Conservation (phyloP, 2,329 filamentous ascomycete genomes). For the Zymoseptoria tritici region DNA sequence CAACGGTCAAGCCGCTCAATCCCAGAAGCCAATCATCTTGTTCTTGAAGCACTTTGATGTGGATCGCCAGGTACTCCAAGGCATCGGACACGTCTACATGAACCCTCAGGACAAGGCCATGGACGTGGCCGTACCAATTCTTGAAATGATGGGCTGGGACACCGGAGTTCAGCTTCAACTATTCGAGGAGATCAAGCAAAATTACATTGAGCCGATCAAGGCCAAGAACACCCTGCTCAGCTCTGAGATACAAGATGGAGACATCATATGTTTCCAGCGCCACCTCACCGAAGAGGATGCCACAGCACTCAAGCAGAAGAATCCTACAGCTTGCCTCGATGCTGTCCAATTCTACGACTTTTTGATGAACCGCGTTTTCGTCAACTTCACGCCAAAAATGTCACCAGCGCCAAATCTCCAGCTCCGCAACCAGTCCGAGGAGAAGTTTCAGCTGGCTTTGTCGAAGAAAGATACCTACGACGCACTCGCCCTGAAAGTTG, state of each 20-base stretch:
- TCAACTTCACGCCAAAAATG: constrained; percentile 65
- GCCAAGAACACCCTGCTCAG: constrained; percentile 74
- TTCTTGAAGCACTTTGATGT: constrained; percentile 91
- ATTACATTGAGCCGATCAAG: constrained; percentile 94
- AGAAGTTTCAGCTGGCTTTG: constrained; percentile 66
- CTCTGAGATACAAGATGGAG: constrained; percentile 92
- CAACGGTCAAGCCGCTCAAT: constrained; percentile 32
- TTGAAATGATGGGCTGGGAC: constrained; percentile 79
- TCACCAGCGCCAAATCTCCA: constrained; percentile 32
- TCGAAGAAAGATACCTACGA: constrained; percentile 90
- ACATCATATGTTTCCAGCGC: constrained; percentile 91
- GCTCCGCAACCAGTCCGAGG: constrained; percentile 43
- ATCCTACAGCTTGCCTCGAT: constrained; percentile 22
- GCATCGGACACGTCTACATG: constrained; percentile 79
- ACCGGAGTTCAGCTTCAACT: constrained; percentile 62
- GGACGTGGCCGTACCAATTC: constrained; percentile 70
- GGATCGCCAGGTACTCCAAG: constrained; percentile 64
- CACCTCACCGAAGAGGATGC: constrained; percentile 40
- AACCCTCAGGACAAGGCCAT: constrained; percentile 79
- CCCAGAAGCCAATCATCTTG: constrained; percentile 59
- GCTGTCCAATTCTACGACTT: constrained; percentile 72
- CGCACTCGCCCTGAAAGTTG: constrained; percentile 74
- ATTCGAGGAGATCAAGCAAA: constrained; percentile 96
- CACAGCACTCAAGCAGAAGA: constrained; percentile 20
- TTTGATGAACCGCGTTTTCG: constrained; percentile 70